Conservation (phyloP, 2,329 filamentous ascomycete species). For the Diplodia sapinea region DNA sequence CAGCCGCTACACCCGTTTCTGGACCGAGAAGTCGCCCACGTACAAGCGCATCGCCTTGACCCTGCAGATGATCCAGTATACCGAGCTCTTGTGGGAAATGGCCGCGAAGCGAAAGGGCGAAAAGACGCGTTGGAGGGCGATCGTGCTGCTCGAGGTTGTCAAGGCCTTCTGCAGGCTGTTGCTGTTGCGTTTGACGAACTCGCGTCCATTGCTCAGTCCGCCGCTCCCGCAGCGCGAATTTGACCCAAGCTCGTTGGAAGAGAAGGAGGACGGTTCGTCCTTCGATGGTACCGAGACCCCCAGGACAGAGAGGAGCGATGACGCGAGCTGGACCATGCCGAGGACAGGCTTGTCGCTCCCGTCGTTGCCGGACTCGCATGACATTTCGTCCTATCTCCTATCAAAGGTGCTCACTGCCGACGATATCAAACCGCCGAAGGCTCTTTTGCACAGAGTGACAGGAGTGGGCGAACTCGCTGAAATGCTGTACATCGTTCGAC, state of each 20-base stretch:
- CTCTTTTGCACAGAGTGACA: conserved; percentile 76
- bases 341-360: conserved; percentile 86
- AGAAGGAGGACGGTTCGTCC: conserved; percentile 47
- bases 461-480: conserved; percentile 85
- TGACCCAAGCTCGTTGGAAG: conserved; percentile 67
- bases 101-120: conserved; percentile 85
- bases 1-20: conserved; percentile 68
- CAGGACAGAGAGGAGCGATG: conserved; percentile 48
- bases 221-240: conserved; percentile 85
- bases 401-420: conserved; percentile 92
- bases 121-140: conserved; percentile 80
- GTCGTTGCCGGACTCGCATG: conserved; percentile 76
- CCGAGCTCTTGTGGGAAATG: conserved; percentile 98
- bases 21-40: conserved; percentile 65
- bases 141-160: conserved; percentile 81
- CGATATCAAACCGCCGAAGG: conserved; percentile 90
- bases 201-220: conserved; percentile 80
- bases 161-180: conserved; percentile 86
- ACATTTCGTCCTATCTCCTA: conserved; percentile 86
- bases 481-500: conserved; percentile 87
- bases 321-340: conserved; percentile 83
- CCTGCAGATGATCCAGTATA: conserved; percentile 91
- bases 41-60: conserved; percentile 83
- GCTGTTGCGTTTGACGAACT: conserved; percentile 80
- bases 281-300: conserved; percentile 56